Evolutionary conservation across 345 rosid genomes (phyloP), one percentile per base, ranked within the genome.

Genomic region (Populus davidiana): DNA sequence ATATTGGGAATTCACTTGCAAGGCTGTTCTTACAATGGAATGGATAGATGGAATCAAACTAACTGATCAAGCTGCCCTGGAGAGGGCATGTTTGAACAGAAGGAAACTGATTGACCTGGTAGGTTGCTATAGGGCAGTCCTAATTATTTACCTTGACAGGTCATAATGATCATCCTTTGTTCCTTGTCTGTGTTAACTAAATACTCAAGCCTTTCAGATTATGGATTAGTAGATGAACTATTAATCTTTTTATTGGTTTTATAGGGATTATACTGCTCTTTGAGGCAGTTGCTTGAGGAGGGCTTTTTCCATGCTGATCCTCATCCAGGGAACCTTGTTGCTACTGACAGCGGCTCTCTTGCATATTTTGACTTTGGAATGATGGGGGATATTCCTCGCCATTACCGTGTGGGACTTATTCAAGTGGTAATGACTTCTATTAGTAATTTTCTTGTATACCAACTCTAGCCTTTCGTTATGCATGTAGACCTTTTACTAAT

Each of bases 241-340:
- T 71, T 67, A 10, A 44, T 66, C 68, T 17, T 13, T 71, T 75
- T 74, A 20, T 72, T 67, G 77, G 74, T 72, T 73, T 83, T 44
- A 49, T 80, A 93, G 98, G 99, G 98, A 56, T 81, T 96, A 77
- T 91, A 90, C 78, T 91, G 98, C 89, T 96, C 99, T 41, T 85
- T 92, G 81, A 92, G 91, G 86, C 99, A 96, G 80, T 85, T 96
- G 84, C 98, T 96, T 75, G 98, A 96, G 86, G 91, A 88, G 62
- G 99, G 99, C 72, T 96, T 91, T 86, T 96, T 96, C 83, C 99
- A 96, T 84, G 99, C 99, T 52, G 99, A 96, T 84, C 98, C 98
- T 16, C 98, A 96, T 85, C 99, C 99, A 75, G 99, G 99, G 86
- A 96, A 96, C 77, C 98, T 96, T 78, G 94, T 93, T 77, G 99